Evolutionary conservation across 768 basidiomycete species (phyloP), one percentile per base, ranked within the genome.

Genomic region (Pleurotus cornucopiae): DNA sequence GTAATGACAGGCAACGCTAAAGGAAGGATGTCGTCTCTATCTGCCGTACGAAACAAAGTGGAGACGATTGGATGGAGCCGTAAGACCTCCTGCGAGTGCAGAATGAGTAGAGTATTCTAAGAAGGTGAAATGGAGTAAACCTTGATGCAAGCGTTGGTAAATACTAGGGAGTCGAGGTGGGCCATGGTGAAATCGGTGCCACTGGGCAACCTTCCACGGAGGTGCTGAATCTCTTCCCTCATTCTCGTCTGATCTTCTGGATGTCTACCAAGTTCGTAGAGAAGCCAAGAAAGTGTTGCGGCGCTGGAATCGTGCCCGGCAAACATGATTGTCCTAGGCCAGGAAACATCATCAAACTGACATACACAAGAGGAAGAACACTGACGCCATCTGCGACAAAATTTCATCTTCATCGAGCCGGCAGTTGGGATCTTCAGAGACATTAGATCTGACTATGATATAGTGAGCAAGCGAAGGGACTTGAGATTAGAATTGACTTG

Each of bases 161-260:
- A 55, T 26, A 43, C 12, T 43, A 55, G 18, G 16, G 18, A 43
- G 5, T 55, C 54, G 0, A 45, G 25, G 45, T 55, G 23, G 4
- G 40, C 45, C 14, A 55, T 30, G 13, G 41, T 45, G n/a, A 55
- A 46, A 11, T 55, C 54, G 3, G 54, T 38, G 9, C 25, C 41
- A 2, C 7, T n/a, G 13, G 54, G 45, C 26, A 38, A 6, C 5
- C 12, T 60, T 57, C 20, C 6, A 4, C 48, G 25, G 30, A 55
- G 56, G 69, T 67, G 64, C 66, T 44, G 55, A 12, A 78, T 63
- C 62, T 83, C 83, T 0, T 67, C 64, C 18, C 84, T 73, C 11
- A 84, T 70, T 54, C 69, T 67, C 2, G 64, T 66, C 62, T 85
- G 83, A 4, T 75, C 60, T 3, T 74, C 67, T 0, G 75, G 77